phyloP scores from a whole-genome alignment of 192 early-diverging fungal species.

The Backusella australiensis region DNA sequence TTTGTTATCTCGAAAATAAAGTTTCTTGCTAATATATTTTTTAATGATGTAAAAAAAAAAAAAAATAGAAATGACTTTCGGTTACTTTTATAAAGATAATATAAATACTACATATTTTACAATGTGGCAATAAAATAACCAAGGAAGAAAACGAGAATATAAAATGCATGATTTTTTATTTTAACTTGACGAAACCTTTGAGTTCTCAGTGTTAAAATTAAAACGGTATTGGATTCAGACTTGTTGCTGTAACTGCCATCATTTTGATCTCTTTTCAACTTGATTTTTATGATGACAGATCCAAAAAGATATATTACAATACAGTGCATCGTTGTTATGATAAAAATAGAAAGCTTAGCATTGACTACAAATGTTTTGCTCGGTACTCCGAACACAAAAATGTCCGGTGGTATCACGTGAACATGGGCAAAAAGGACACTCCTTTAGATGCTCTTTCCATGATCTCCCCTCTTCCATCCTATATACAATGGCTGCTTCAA shows the following conservation, averaged over 20 bases:
- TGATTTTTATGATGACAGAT: background rate
- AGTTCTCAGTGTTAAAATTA: too few relatives aligned
- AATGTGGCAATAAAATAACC: background rate
- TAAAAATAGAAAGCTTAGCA: background rate
- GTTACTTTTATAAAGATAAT: background rate
- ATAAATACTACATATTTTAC: background rate
- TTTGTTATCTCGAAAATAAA: background rate
- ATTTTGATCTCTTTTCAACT: background rate
- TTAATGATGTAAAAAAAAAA: background rate
- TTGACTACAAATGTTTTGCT: too few relatives aligned
- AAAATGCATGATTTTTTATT: background rate
- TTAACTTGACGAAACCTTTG: background rate
- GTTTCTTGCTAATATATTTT: too few relatives aligned
- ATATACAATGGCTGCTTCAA: conserved; percentile 47
- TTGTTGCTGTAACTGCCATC: background rate
- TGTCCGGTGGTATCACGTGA: background rate
- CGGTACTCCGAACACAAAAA: background rate
- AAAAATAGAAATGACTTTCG: background rate
- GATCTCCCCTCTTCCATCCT: conserved; percentile 24
- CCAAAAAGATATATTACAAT: too few relatives aligned
- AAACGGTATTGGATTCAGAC: too few relatives aligned
- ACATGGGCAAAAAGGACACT: background rate
- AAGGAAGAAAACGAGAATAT: background rate
- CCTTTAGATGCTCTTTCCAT: background rate
- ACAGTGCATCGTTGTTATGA: too few relatives aligned